Evolutionary conservation across 108 stramenopile genomes (phyloP).

Genomic region (Nannochloropsis salina): DNA sequence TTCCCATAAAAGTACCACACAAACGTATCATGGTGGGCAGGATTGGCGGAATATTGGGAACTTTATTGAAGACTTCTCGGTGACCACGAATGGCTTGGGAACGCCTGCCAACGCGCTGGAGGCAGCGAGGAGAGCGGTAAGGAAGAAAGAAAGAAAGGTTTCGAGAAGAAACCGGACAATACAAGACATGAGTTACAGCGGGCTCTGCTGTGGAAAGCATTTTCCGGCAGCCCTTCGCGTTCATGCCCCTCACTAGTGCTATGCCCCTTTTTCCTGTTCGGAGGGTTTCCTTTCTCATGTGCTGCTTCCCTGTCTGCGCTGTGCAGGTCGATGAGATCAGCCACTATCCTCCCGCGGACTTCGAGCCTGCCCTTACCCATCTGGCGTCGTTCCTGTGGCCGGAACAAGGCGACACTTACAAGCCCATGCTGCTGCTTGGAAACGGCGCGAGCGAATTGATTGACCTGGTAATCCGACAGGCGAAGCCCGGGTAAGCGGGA

Average conservation of each 20-base stretch:
- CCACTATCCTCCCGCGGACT: conserved; percentile 49
- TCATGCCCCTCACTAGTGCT: not conserved
- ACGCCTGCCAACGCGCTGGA: conserved; percentile 37
- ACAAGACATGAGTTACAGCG: no score
- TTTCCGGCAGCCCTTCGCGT: no score
- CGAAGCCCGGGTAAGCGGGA: not conserved
- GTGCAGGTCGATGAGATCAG: conserved; percentile 35
- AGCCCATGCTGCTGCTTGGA: not conserved
- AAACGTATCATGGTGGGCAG: conserved; percentile 50
- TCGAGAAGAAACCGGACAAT: not conserved
- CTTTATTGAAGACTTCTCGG: conserved; percentile 47
- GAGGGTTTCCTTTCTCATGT: not conserved
- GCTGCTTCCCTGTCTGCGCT: not conserved
- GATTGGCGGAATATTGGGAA: conserved; percentile 42
- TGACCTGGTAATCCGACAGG: conserved; percentile 42
- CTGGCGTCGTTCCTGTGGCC: conserved; percentile 46
- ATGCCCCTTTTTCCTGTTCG: not conserved
- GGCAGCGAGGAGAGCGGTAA: conserved; percentile 45
- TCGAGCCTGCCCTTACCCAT: conserved; percentile 45
- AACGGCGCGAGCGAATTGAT: conserved; percentile 43
- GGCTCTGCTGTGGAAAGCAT: no score
- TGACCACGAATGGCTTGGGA: conserved; percentile 48
- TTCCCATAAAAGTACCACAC: conserved; percentile 31
- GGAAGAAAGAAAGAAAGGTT: not conserved
- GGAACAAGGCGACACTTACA: conserved; percentile 19